These are phyloP conservation scores for Solanum chiquidenum DNA, from an alignment of 257 asterid genomes.

Conservation along the genomic window DNA sequence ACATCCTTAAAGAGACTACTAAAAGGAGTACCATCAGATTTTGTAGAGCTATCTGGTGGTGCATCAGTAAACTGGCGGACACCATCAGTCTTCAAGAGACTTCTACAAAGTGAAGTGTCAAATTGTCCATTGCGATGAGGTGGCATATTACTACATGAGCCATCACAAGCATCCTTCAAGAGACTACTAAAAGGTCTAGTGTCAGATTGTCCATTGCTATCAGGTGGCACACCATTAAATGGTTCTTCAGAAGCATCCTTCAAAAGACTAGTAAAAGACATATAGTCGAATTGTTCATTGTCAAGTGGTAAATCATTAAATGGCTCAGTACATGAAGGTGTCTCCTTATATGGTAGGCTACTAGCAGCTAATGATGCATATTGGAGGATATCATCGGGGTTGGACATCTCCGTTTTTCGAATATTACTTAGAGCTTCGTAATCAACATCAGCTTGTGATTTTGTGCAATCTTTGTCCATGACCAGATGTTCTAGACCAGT, in stretches of 20 bases:
- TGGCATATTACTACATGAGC: neutral
- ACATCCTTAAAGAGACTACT: slow-evolving; percentile 2
- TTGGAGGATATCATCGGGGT: slow-evolving; percentile 3
- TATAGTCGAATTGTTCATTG: neutral
- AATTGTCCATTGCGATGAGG: neutral
- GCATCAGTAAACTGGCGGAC: neutral
- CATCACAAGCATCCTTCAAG: neutral
- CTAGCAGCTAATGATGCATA: neutral
- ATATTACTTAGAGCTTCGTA: slow-evolving; percentile 1
- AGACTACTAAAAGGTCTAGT: neutral
- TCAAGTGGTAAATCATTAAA: neutral
- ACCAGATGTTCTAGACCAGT: slow-evolving; percentile 34
- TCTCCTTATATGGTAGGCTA: neutral
- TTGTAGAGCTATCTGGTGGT: neutral
- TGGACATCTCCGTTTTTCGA: neutral
- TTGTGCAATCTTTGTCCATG: slow-evolving; percentile 22
- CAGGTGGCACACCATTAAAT: neutral
- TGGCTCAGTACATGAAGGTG: neutral
- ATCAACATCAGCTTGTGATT: slow-evolving; percentile 7
- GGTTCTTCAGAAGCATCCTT: slow-evolving; percentile 3
- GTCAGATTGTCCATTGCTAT: neutral
- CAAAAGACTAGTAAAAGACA: neutral
- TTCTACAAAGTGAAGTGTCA: neutral
- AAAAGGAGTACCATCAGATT: slow-evolving; percentile 3
- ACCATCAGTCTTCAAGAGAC: neutral